phyloP scores from a whole-genome alignment of 768 basidiomycete species.

The Lactarius hatsudake region DNA sequence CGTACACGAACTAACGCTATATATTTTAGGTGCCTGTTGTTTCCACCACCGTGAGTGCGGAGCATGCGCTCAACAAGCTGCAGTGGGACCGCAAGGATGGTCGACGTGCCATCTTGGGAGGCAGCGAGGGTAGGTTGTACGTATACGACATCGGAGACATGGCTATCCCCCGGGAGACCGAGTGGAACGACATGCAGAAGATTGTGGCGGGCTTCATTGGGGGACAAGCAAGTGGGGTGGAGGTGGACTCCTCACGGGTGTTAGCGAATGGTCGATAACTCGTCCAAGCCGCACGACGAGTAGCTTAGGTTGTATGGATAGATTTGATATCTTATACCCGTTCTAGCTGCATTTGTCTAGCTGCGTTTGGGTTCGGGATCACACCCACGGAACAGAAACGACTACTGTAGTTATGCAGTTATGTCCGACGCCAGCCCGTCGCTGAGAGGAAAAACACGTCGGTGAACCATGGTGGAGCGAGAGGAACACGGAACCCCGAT shows the following conservation, averaged over 20 bases:
- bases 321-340: constrained; percentile 14
- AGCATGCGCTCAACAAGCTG: constrained; percentile 90
- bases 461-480: background rate
- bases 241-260: constrained; percentile 33
- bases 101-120: constrained; percentile 83
- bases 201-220: constrained; percentile 67
- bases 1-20: constrained; percentile 2
- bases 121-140: constrained; percentile 89
- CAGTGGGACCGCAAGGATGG: constrained; percentile 95
- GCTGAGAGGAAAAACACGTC: background rate
- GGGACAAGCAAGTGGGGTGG: constrained; percentile 41
- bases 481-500: constrained; percentile 21
- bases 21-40: constrained; percentile 76
- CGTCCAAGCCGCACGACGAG: background rate
- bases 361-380: background rate
- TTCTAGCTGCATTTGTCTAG: background rate
- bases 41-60: constrained; percentile 77
- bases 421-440: background rate
- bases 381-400: background rate
- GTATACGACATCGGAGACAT: constrained; percentile 95
- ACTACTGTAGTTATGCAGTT: background rate
- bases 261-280: constrained; percentile 37
- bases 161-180: constrained; percentile 81
- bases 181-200: constrained; percentile 93
- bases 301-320: constrained; percentile 11